Conservation (phyloP, 768 basidiomycete species). For the Mycena galopus region DNA sequence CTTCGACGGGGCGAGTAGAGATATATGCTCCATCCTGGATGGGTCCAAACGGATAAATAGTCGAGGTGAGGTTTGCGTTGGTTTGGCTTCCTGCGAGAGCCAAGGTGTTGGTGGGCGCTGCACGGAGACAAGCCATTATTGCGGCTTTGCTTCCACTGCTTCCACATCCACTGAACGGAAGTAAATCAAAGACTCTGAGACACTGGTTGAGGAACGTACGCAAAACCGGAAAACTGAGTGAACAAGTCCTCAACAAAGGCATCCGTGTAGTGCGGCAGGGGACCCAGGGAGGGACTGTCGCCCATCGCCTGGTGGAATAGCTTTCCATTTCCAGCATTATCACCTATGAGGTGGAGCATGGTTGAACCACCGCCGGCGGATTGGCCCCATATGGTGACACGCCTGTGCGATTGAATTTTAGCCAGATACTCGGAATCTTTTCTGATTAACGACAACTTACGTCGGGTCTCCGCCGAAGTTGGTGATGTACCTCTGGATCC, state of each 20-base stretch:
- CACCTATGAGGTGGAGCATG: constrained; percentile 56
- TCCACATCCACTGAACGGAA: constrained; percentile 30
- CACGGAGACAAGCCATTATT: constrained; percentile 51
- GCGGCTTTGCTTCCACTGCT: neutral
- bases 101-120: constrained; percentile 43
- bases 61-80: constrained; percentile 47
- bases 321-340: constrained; percentile 48
- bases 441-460: neutral
- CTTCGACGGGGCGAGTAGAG: constrained; percentile 52
- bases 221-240: constrained; percentile 50
- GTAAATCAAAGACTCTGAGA: too few relatives aligned
- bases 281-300: constrained; percentile 57
- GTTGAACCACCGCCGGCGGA: constrained; percentile 57
- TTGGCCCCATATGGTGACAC: constrained; percentile 57
- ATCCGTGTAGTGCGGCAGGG: constrained; percentile 48
- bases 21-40: constrained; percentile 52
- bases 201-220: constrained; percentile 43
- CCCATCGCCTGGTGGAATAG: constrained; percentile 60
- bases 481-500: constrained; percentile 51
- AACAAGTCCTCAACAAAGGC: constrained; percentile 52
- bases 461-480: constrained; percentile 54
- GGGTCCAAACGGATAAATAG: constrained; percentile 55
- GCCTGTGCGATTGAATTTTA: constrained; percentile 34
- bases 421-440: too few relatives aligned
- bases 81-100: constrained; percentile 49